Evolutionary conservation across 306 rosid species (phyloP).

Genomic region (Macrotyloma uniflorum): DNA sequence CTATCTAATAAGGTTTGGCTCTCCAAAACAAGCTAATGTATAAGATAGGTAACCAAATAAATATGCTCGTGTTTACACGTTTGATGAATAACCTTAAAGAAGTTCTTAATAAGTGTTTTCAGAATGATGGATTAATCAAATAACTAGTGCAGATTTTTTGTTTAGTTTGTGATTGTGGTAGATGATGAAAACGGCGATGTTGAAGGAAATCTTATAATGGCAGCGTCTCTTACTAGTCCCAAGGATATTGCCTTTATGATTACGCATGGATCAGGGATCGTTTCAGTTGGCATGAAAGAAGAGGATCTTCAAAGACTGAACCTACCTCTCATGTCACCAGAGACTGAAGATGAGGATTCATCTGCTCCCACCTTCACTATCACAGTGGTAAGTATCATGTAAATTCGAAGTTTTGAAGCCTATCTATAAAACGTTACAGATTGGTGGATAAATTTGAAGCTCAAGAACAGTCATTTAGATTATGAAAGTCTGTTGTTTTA

Average conservation of each 20-base stretch:
- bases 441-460: neutral
- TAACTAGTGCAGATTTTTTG: neutral
- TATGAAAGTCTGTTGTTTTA: slow-evolving; percentile 12
- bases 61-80: neutral
- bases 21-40: neutral
- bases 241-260: slow-evolving; percentile 67
- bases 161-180: slow-evolving; percentile 80
- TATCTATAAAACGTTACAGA: neutral
- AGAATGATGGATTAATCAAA: slow-evolving; percentile 14
- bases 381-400: slow-evolving; percentile 65
- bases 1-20: neutral
- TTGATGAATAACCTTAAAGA: neutral
- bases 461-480: neutral
- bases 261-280: slow-evolving; percentile 81
- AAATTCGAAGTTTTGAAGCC: neutral
- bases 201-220: slow-evolving; percentile 82
- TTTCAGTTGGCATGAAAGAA: slow-evolving; percentile 82
- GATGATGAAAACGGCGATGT: slow-evolving; percentile 72
- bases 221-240: slow-evolving; percentile 64
- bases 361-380: slow-evolving; percentile 86
- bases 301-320: slow-evolving; percentile 77
- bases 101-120: neutral
- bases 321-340: slow-evolving; percentile 83
- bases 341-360: slow-evolving; percentile 67
- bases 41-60: neutral